Conservation (phyloP, 495 filamentous ascomycete species). For the Penicillium lividum region DNA sequence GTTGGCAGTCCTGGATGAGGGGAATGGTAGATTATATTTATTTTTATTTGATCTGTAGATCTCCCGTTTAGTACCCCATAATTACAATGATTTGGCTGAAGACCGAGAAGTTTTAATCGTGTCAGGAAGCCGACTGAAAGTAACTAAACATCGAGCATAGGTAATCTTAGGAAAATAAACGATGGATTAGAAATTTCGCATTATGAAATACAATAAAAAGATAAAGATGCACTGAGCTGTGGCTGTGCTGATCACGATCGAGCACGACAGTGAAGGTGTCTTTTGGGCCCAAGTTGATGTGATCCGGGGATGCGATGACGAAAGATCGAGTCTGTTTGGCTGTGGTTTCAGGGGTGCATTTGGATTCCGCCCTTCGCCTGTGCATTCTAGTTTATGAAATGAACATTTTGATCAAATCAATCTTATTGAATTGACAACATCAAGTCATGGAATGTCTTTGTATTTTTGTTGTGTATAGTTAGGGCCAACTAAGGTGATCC, state of each 20-base stretch:
- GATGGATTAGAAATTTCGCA: not conserved
- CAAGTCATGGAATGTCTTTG: too few species aligned
- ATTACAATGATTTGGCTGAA: not conserved
- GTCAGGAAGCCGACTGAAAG: not conserved
- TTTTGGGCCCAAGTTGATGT: conserved; percentile 25
- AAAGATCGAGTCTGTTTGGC: conserved; percentile 15
- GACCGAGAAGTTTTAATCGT: too few species aligned
- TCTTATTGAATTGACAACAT: too few species aligned
- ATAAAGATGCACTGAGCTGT: not conserved
- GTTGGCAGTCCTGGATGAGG: conserved; percentile 8
- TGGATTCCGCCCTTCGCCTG: not conserved
- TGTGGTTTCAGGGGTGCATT: conserved; percentile 2
- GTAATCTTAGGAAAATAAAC: not conserved
- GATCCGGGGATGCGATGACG: conserved; percentile 28
- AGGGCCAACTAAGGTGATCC: too few species aligned
- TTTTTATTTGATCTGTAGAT: not conserved
- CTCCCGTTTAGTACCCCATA: not conserved
- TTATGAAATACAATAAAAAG: not conserved
- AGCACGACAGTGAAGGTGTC: conserved; percentile 14
- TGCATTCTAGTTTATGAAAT: not conserved
- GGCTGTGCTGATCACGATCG: not conserved
- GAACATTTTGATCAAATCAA: not conserved
- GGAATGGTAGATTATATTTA: conserved; percentile 11
- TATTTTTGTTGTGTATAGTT: too few species aligned
- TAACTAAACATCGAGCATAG: too few species aligned